Evolutionary conservation across 2,329 filamentous ascomycete genomes (phyloP).

Genomic region (Coniochaeta sp.): DNA sequence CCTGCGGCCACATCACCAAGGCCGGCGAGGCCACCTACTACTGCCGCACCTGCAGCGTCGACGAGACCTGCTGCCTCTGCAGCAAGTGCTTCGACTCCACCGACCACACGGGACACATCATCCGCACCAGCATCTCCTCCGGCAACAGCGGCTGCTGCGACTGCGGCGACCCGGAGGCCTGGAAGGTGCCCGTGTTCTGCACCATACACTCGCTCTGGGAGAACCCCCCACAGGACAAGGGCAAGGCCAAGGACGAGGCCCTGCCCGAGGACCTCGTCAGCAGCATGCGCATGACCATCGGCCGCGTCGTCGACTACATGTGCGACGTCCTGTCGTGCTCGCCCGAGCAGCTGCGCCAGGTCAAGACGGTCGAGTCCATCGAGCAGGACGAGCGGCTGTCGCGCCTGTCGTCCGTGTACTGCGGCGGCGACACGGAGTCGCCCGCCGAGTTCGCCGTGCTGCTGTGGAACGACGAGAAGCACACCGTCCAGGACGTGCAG

Average conservation of each 20-base stretch:
- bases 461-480: slow-evolving; percentile 98
- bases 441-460: slow-evolving; percentile 75
- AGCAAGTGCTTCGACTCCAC: slow-evolving; percentile 92
- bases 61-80: slow-evolving; percentile 94
- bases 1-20: slow-evolving; percentile 97
- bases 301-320: slow-evolving; percentile 82
- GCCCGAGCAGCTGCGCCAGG: slow-evolving; percentile 83
- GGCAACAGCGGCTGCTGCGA: slow-evolving; percentile 97
- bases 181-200: slow-evolving; percentile 81
- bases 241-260: slow-evolving; percentile 54
- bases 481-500: slow-evolving; percentile 85
- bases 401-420: slow-evolving; percentile 68
- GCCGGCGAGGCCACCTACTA: slow-evolving; percentile 87
- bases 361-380: slow-evolving; percentile 78
- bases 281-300: slow-evolving; percentile 79
- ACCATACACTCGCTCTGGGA: slow-evolving; percentile 76
- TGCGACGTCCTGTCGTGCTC: slow-evolving; percentile 98
- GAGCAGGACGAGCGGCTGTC: slow-evolving; percentile 74
- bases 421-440: slow-evolving; percentile 57
- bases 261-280: slow-evolving; percentile 70
- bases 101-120: slow-evolving; percentile 88
- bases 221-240: slow-evolving; percentile 39
- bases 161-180: slow-evolving; percentile 92
- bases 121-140: slow-evolving; percentile 78
- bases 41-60: slow-evolving; percentile 88